Base-by-base conservation (phyloP, 345 rosid genomes). In the Laguncularia racemosa region DNA sequence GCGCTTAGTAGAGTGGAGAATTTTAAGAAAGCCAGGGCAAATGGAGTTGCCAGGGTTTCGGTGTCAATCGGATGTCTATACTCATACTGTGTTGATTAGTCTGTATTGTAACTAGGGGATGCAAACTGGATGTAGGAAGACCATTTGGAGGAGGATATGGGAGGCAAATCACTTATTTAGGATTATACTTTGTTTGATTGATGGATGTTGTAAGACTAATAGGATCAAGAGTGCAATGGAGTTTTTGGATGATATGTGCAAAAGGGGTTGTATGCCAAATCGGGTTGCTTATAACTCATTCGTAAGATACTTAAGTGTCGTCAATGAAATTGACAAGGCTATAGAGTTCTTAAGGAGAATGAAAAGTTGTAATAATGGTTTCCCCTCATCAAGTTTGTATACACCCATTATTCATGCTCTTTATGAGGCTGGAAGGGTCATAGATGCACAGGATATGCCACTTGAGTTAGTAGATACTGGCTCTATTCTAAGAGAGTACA, bases 111-210 rank as follows among this genome's bases (percentile, higher is more conserved):
- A 67, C 68, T 76, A 76, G 50, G 73, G 92, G 38, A 66, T 88
- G 88, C 90, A 84, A 58, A 91, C 90, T 0, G 98, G 95, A 16
- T 81, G 95, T 62, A 74, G 82, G 55, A 91, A 84, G 71, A 92
- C 92, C 0, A 82, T 73, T 26, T 73, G 92, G 73, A 81, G 96
- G 67, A 84, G 96, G 60, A 45, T 91, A 61, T 88, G 89, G 84
- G 96, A 91, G 61, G 96, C 98, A 0, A 91, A 85, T 65, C 82
- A 83, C 53, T 62, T 88, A 83, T 91, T 91, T 71, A 70, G 95
- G 20, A 67, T 79, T n/a, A 91, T 86, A 96, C 58, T 91, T 17
- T 88, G 96, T 59, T 75, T 88, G 87, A 88, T 91, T 28, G 88
- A 91, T 54, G 95, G 92, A n/a, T 88, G 98, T 40, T 88, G 89